These are phyloP conservation scores for Myrmaecium sp. DNA, from an alignment of 2,329 filamentous ascomycete genomes.

Conservation along the genomic window DNA sequence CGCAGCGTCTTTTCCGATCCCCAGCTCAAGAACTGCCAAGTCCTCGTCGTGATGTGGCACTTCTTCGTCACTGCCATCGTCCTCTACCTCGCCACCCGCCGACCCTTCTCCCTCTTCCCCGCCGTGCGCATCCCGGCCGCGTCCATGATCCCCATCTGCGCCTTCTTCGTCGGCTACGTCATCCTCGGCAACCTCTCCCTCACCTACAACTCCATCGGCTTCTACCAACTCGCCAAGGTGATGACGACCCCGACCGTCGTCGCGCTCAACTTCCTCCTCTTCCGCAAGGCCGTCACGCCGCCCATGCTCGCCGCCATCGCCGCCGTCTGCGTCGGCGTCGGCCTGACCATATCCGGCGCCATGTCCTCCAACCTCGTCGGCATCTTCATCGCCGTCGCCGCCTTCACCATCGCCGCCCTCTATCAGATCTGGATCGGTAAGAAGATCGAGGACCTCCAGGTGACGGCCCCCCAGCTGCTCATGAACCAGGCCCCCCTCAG, in stretches of 20 bases:
- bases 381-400: constrained; percentile 24
- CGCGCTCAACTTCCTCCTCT: constrained; percentile 27
- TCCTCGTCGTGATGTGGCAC: constrained; percentile 32
- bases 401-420: constrained; percentile 28
- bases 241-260: constrained; percentile 32
- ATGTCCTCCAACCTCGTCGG: constrained; percentile 24
- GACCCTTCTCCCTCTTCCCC: constrained; percentile 28
- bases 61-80: constrained; percentile 28
- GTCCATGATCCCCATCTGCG: constrained; percentile 28
- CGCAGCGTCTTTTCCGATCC: constrained; percentile 26
- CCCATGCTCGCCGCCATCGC: constrained; percentile 25
- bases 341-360: constrained; percentile 25
- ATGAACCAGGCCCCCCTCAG: constrained; percentile 30
- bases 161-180: constrained; percentile 29
- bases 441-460: constrained; percentile 29
- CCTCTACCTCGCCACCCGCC: constrained; percentile 24
- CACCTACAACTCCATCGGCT: constrained; percentile 30
- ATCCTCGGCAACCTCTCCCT: constrained; percentile 29
- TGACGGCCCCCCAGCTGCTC: constrained; percentile 26
- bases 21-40: constrained; percentile 27
- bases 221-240: constrained; percentile 32
- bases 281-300: constrained; percentile 24
- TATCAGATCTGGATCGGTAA: constrained; percentile 34
- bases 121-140: constrained; percentile 25
- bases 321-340: constrained; percentile 26